Evolutionary conservation across 257 asterid genomes (phyloP).

Genomic region (Solanum ossicruentum): DNA sequence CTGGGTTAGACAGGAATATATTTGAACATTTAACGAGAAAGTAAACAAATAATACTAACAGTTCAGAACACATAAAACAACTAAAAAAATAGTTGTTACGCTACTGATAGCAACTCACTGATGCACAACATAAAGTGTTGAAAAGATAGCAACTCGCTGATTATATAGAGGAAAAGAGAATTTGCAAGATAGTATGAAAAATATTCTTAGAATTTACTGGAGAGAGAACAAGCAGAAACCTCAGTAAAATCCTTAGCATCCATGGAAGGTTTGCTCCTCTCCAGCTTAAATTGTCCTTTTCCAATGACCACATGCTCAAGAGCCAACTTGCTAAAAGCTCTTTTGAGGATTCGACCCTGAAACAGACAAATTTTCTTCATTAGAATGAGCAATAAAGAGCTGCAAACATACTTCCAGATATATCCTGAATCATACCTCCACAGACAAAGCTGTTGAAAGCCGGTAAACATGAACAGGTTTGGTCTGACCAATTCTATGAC

Average conservation of each 20-base stretch:
- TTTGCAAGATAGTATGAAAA: background rate
- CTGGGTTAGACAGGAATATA: background rate
- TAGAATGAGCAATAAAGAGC: background rate
- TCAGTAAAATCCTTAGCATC: background rate
- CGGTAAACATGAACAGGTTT: slow-evolving; percentile 99
- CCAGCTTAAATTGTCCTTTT: slow-evolving; percentile 90
- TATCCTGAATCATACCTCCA: slow-evolving; percentile 47
- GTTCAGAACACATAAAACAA: background rate
- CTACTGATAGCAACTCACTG: background rate
- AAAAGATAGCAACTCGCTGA: background rate
- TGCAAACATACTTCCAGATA: background rate
- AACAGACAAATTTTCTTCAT: background rate
- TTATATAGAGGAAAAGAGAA: background rate
- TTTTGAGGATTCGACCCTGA: slow-evolving; percentile 86
- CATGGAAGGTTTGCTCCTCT: slow-evolving; percentile 33
- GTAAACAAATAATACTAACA: background rate
- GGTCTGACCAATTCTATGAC: slow-evolving; percentile 98
- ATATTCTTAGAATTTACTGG: background rate
- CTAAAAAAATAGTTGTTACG: background rate
- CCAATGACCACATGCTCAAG: slow-evolving; percentile 97
- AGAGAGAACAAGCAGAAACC: background rate
- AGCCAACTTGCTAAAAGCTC: slow-evolving; percentile 93
- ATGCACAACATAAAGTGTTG: background rate
- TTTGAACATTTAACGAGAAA: background rate
- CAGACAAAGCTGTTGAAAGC: slow-evolving; percentile 84